Evolutionary conservation across 163 green algal species (phyloP).

Genomic region (Chloromonas sp.): DNA sequence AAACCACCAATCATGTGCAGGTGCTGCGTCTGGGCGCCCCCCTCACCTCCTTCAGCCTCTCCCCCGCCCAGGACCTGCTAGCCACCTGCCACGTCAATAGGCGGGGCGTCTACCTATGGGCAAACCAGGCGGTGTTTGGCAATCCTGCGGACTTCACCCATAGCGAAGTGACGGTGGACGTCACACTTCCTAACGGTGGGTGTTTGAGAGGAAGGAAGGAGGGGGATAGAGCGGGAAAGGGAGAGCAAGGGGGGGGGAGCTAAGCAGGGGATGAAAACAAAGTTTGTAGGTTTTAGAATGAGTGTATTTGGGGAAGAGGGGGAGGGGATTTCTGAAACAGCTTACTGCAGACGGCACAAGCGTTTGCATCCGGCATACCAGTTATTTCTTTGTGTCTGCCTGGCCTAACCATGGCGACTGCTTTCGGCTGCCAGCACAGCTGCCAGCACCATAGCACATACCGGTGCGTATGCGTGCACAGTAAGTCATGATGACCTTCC

Average conservation of each 20-base stretch:
- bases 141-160: conserved; percentile 31
- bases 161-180: conserved; percentile 26
- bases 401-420: no score
- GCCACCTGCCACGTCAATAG: conserved; percentile 73
- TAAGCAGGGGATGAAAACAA: no score
- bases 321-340: no score
- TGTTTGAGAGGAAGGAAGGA: background rate
- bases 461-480: no score
- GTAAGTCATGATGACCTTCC: no score
- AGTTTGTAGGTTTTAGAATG: no score
- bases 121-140: conserved; percentile 75
- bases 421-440: no score
- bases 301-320: no score
- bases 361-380: no score
- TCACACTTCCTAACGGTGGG: conserved; percentile 25
- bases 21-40: conserved; percentile 54
- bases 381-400: no score
- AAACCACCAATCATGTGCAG: conserved; percentile 44
- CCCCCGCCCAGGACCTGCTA: conserved; percentile 74
- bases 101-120: conserved; percentile 83
- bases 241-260: background rate
- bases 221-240: background rate
- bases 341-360: no score
- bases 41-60: conserved; percentile 70
- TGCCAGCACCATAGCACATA: no score